Evolutionary conservation across 495 filamentous ascomycete genomes (phyloP).

Genomic region (Rostrohypoxylon terebratum): DNA sequence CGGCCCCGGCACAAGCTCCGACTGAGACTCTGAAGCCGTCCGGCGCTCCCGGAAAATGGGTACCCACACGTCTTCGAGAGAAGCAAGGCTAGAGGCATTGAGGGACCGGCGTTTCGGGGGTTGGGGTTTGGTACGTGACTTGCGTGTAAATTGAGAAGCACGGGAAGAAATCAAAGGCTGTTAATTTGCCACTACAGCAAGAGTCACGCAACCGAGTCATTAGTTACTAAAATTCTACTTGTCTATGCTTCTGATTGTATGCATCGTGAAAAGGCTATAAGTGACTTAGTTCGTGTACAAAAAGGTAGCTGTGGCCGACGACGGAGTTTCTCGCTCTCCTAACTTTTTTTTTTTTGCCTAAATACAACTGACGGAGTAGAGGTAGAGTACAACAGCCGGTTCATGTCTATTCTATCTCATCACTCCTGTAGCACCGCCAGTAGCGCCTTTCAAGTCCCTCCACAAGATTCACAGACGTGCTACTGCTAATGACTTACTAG

Average conservation of each 20-base stretch:
- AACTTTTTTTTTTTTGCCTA: too few relatives aligned
- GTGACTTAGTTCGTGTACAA: not conserved
- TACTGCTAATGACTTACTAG: not conserved
- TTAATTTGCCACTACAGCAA: conserved; percentile 30
- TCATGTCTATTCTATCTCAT: not conserved
- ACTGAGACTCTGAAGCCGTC: conserved; percentile 57
- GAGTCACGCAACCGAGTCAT: not conserved
- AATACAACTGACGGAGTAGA: not conserved
- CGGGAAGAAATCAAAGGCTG: conserved; percentile 41
- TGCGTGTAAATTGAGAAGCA: conserved; percentile 46
- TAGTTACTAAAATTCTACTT: conserved; percentile 1
- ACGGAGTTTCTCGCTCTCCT: too few relatives aligned
- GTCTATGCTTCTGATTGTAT: not conserved
- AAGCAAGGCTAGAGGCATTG: conserved; percentile 50
- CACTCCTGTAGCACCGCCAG: not conserved
- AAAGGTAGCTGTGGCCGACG: not conserved
- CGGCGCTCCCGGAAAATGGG: conserved; percentile 59
- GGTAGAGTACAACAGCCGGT: not conserved
- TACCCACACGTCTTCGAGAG: conserved; percentile 51
- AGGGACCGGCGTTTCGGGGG: conserved; percentile 47
- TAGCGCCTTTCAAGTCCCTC: not conserved
- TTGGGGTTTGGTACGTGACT: conserved; percentile 46
- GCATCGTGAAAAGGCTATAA: not conserved
- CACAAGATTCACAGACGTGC: not conserved
- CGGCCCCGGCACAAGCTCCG: conserved; percentile 38